Evolutionary conservation across 768 basidiomycete genomes (phyloP), one percentile per base, ranked within the genome.

Genomic region (Coprinopsis marcescibilis): DNA sequence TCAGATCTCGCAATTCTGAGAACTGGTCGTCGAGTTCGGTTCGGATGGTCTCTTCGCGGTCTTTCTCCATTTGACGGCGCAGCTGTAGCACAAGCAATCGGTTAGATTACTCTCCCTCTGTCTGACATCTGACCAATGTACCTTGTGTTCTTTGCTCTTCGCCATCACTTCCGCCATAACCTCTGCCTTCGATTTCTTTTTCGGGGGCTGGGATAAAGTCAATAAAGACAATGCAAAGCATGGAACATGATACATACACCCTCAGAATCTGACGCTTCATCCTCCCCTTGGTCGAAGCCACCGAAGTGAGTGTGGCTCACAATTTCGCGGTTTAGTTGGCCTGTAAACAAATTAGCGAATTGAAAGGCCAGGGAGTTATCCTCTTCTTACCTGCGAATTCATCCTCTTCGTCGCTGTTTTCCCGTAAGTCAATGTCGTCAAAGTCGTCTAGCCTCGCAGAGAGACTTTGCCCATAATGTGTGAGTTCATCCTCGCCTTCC

Each of bases 121-220:
- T n/a, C n/a, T n/a, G n/a, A n/a, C n/a, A n/a, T n/a, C n/a, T n/a
- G n/a, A n/a, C n/a, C n/a, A n/a, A n/a, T n/a, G 24, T 55, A 91
- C 95, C 72, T 95, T 97, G 69, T 98, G 82, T 41, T 83, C 81
- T 65, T 99, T 99, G 66, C 91, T 94, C 67, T 98, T 99, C 1
- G 91, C 88, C 36, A 99, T 90, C 26, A 99, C 88, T 62, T 99
- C 96, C 0, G 88, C 80, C 96, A 99, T 98, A 51, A 97, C 89
- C 59, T 99, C 94, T 1, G 89, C 85, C 65, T 95, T 96, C 3
- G 84, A 80, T 67, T 89, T 95, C 66, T 95, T 96, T 49, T 83
- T 72, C 37, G 78, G 78, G 6, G 85, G 85, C 89, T 93, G 49
- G 12, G 33, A 20, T 50, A 39, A 33, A n/a, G 37, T 49, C 12